Evolutionary conservation across 345 rosid species (phyloP), one percentile per base, ranked within the genome.

Genomic region (Eucalyptus tenuipes): DNA sequence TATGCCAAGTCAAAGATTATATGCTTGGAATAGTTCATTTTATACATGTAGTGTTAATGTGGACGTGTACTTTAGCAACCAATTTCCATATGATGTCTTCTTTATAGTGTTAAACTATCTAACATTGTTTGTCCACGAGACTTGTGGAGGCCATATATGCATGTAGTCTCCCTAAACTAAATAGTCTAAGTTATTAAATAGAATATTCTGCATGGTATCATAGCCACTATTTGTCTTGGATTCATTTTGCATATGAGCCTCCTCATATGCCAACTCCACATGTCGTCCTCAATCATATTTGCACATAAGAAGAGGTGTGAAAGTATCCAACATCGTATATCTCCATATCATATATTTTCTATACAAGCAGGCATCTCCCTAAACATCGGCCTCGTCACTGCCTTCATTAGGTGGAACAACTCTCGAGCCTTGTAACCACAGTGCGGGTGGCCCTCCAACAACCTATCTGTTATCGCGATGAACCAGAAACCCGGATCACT

Each of bases 401-500:
- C 81, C 52, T 2, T 15, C 10, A 49, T 86, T 71, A 91, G 20
- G 18, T 85, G 47, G 4, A 91, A 37, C 57, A 91, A 1, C 45
- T 93, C 92, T 53, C 37, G 27, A 47, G 88, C 49, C 14, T 68
- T 1, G 12, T 33, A 55, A 6, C 90, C 92, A 5, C 48, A 13
- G 52, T 27, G 64, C n/a, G 90, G 94, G 66, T 89, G 90, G 37
- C 89, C 93, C 20, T 10, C 66, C 5, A 92, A 89, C 40, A 93
- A 90, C 29, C 93, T 92, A 17, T 93, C 91, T 4, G 91, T 87
- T 4, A 92, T 45, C 7, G 93, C 85, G 68, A 44, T 87, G 64
- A 94, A 93, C 33, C 87, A 89, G 61, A 93, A 90, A 11, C 89
- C 92, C 3, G 55, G 93, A 44, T 48, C 75, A 15, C 66, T 91